Base-by-base conservation (phyloP, 1,139 yeast genomes). In the Saccharomycopsis hybrid region DNA sequence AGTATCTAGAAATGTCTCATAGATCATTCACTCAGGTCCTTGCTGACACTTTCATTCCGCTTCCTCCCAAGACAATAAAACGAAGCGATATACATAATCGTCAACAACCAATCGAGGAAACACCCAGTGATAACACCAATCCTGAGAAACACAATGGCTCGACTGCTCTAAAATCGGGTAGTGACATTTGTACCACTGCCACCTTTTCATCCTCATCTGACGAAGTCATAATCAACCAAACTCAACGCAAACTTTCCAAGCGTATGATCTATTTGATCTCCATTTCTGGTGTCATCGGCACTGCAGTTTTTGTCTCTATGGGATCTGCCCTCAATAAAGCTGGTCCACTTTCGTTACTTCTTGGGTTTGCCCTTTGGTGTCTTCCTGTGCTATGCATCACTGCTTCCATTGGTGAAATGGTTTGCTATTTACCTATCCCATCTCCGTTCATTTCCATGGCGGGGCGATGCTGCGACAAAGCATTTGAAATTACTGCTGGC, bases 221-320 rank as follows among this genome's bases (percentile, higher is more conserved):
- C 1, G 57, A 60, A 2, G 27, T 53, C 2, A 53, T 56, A 69
- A 77, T 78, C 29, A 29, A 43, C 65, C 78, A 47, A 56, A 65
- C 67, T 1, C 66, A 69, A 46, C 66, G 84, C 58, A 66, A 65
- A 44, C 64, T 78, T 49, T 70, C 73, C 55, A 76, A 78, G 47
- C 71, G 87, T 61, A 86, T 81, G 62, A 81, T 86, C 47, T 86
- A 86, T 59, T 75, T 86, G 60, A 81, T 86, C 60, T 89, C 92
- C 46, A 79, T 81, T 36, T 92, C 95, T 43, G 95, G 95, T 46
- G 82, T 88, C 43, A 85, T 87, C 58, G 95, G 95, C 55, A 85
- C 94, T 5, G 90, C 89, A 44, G 66, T 81, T 37, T 74, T 85
- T 70, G 85, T 87, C 9, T 84, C 88, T 51, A 77, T 83, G 54